Evolutionary conservation across 805 yeast genomes (phyloP), one percentile per base, ranked within the genome.

Genomic region (Naumovozyma dairenensis): DNA sequence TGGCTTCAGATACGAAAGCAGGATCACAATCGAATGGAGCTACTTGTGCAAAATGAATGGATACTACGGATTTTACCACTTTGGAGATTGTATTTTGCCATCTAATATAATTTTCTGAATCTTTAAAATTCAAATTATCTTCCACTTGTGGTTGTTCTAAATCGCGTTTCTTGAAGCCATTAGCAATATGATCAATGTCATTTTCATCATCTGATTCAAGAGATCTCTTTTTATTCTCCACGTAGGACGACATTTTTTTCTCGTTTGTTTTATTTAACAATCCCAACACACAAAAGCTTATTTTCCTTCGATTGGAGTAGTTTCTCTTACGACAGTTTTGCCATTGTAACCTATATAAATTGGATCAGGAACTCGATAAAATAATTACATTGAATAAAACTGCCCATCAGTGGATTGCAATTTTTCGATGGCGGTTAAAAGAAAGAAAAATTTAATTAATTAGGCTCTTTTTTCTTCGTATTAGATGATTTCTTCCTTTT

Each of bases 1-100:
- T 84, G n/a, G 96, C 96, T 57, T 87, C 94, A 34, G 83, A 74
- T 18, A 80, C 84, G 28, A 78, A 57, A 1, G 94, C 79, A 2
- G 75, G 60, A 46, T 87, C 96, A 25, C 92, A 79, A 49, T 87
- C 96, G 53, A 87, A 87, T 41, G 78, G 75, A 3, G 78, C 73
- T n/a, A 83, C 84, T 55, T 81, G 92, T 8, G 92, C 71, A 51
- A 87, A 86, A 56, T 84, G 94, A 32, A 87, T 77, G 1, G 94
- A 81, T 3, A 87, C 96, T 16, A 86, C 96, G 5, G 84, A 73
- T 41, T 77, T 73, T 25, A 86, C 93, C 3, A 86, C 95, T 33
- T 69, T 69, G 31, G 83, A 76, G 32, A 86, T 84, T 1, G 95
- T 82, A 25, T 65, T 63, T 49, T 80, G 87, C 96, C 96, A 86